phyloP scores from a whole-genome alignment of 345 rosid species.

The Nasturtium officinale region DNA sequence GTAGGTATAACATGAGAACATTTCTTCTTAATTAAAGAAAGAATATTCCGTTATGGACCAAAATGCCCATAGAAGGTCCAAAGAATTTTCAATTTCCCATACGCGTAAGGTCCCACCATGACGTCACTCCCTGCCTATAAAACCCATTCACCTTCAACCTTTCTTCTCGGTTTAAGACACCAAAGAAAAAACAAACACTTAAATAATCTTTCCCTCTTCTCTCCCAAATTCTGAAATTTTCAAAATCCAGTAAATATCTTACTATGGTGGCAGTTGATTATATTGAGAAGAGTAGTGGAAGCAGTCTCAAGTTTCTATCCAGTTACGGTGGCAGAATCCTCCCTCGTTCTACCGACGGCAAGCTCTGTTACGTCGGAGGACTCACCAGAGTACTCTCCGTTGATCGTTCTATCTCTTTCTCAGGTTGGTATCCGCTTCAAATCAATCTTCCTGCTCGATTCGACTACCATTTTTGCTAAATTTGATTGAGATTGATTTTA shows the following conservation, averaged over 20 bases:
- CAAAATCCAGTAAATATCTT: neutral
- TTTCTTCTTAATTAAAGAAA: neutral
- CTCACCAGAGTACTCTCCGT: slow-evolving; percentile 79
- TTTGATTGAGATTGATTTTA: slow-evolving; percentile 10
- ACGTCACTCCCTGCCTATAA: slow-evolving; percentile 34
- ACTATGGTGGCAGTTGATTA: slow-evolving; percentile 35
- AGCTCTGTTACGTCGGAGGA: slow-evolving; percentile 87
- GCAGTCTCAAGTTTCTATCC: slow-evolving; percentile 69
- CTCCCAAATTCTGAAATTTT: slow-evolving; percentile 4
- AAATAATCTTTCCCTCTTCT: slow-evolving; percentile 4
- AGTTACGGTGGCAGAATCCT: slow-evolving; percentile 79
- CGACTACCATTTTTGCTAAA: neutral
- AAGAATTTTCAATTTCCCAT: slow-evolving; percentile 25
- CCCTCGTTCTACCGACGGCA: slow-evolving; percentile 72
- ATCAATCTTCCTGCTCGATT: neutral
- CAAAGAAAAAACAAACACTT: neutral
- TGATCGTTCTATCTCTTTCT: slow-evolving; percentile 58
- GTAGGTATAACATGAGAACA: neutral
- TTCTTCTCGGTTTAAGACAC: slow-evolving; percentile 40
- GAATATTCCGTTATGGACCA: slow-evolving; percentile 37
- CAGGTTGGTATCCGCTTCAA: slow-evolving; percentile 50
- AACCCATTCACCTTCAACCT: slow-evolving; percentile 26
- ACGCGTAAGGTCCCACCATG: slow-evolving; percentile 33
- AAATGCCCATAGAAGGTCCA: slow-evolving; percentile 26
- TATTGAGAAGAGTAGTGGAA: slow-evolving; percentile 38